Evolutionary conservation across 176 grass and related monocot genomes (phyloP).

Genomic region (Musa troglodytarum): DNA sequence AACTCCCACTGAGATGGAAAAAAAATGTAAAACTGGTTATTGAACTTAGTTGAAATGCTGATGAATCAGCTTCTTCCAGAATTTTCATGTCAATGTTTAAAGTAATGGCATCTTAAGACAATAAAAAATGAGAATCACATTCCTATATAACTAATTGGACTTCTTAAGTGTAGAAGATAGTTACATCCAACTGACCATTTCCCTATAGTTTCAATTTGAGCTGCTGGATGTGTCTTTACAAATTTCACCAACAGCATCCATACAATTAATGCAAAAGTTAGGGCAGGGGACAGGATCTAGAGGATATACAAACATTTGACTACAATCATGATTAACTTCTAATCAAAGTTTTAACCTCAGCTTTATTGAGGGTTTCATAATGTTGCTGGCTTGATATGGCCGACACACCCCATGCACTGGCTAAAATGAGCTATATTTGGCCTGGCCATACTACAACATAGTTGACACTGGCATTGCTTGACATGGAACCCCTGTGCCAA

Average conservation of each 20-base stretch:
- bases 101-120: too few species aligned
- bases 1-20: conserved; percentile 53
- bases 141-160: too few species aligned
- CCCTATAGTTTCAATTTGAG: too few species aligned
- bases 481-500: neutral
- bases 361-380: neutral
- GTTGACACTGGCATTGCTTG: neutral
- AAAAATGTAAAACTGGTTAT: neutral
- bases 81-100: neutral
- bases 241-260: neutral
- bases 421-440: neutral
- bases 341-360: too few species aligned
- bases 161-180: too few species aligned
- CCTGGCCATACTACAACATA: neutral
- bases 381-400: neutral
- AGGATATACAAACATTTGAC: neutral
- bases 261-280: neutral
- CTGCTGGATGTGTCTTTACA: too few species aligned
- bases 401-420: neutral
- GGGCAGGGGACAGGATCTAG: neutral
- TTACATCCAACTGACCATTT: too few species aligned
- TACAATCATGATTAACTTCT: too few species aligned
- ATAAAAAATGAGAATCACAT: too few species aligned
- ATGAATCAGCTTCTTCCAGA: neutral
- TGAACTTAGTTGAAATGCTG: neutral